Evolutionary conservation across 1,139 yeast genomes (phyloP), one percentile per base, ranked within the genome.

Genomic region (Yamadazyma taylorii): DNA sequence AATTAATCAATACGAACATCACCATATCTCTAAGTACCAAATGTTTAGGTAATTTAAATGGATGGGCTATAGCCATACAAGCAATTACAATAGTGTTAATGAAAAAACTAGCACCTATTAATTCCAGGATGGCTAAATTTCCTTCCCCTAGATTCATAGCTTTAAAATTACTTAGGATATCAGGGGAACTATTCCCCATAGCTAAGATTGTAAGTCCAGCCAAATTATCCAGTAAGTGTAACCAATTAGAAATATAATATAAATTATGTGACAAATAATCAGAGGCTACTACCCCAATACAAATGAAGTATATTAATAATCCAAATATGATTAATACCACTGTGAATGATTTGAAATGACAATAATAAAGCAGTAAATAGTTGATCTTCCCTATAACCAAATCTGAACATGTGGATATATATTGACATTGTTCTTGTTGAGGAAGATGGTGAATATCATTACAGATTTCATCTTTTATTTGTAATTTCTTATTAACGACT

Each of bases 101-200:
- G 50, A 88, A 84, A 26, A 81, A 72, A 0, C 92, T 86, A 3
- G 96, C 90, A 0, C 98, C 97, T 24, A 88, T 61, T 27, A 90
- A 66, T 58, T 90, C 97, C 1, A 97, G 94, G 4, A 92, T 63
- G 0, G 97, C 97, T 55, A 92, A 63, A 3, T 88, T 74, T 1
- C 85, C 80, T 4, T 85, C 77, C 13, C 78, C 82, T 3, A 78
- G 61, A 28, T 71, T 69, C 78, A 89, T 77, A 5, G 96, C 96
- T 30, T 82, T 81, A 56, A 79, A 87, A 0, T 96, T 88, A 35
- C 94, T 78, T 33, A 89, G 74, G 3, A 92, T 80, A 59, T 92
- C 98, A 0, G 97, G 96, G 0, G 95, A 75, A 8, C 96, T 92
- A 58, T 92, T 92, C 0, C 97, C 97, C 45, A 90, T 69, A 0